A percentile compares a stretch with the other conserved stretches of the same genome.
These are phyloP conservation scores for Boletus coccyginus DNA, from an alignment of 768 basidiomycete genomes.

Conservation along the genomic window DNA sequence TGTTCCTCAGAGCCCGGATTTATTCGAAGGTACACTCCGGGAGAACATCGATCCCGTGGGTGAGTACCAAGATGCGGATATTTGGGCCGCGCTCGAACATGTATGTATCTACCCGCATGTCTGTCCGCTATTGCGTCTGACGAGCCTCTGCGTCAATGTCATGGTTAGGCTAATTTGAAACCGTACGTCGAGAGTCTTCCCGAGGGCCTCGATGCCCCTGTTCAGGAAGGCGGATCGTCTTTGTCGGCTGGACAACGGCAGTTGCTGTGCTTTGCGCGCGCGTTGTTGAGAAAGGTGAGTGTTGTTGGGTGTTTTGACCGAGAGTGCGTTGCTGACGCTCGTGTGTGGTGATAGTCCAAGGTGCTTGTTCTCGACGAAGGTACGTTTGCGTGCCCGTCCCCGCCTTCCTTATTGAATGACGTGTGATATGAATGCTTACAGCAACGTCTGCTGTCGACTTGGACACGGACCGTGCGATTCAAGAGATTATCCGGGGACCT, in stretches of 20 bases:
- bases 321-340: not conserved
- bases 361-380: slow-evolving; percentile 94
- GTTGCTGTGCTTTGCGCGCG: slow-evolving; percentile 85
- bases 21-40: slow-evolving; percentile 72
- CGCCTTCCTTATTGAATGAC: not conserved
- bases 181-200: slow-evolving; percentile 64
- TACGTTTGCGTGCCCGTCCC: slow-evolving; percentile 19
- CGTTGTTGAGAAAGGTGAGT: slow-evolving; percentile 68
- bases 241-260: slow-evolving; percentile 86
- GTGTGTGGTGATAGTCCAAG: slow-evolving; percentile 51
- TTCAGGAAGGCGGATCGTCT: slow-evolving; percentile 78
- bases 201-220: slow-evolving; percentile 66
- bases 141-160: not conserved
- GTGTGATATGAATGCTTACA: slow-evolving; percentile 21
- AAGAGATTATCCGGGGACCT: slow-evolving; percentile 80
- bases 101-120: slow-evolving; percentile 17
- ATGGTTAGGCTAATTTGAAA: slow-evolving; percentile 58
- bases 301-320: not conserved
- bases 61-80: slow-evolving; percentile 68
- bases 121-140: not conserved
- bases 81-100: slow-evolving; percentile 86
- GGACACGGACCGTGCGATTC: slow-evolving; percentile 86
- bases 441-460: slow-evolving; percentile 89
- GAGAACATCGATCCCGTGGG: slow-evolving; percentile 91
- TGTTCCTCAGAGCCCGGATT: slow-evolving; percentile 75